Conservation (phyloP, 2,329 filamentous ascomycete genomes). For the Paraconiothyrium sp. region DNA sequence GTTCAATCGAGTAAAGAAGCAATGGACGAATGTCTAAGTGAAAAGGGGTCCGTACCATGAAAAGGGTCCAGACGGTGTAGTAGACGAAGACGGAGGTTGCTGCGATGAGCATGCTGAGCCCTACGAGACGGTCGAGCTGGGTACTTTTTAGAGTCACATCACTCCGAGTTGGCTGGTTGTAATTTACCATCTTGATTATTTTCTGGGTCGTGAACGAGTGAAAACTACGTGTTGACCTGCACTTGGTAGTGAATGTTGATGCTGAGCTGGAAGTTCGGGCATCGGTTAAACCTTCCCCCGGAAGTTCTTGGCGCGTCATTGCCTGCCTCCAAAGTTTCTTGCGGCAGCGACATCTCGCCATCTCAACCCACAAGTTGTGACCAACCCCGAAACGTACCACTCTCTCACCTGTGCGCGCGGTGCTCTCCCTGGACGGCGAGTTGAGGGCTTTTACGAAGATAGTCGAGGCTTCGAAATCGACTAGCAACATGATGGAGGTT, state of each 20-base stretch:
- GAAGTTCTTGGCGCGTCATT: slow-evolving; percentile 16
- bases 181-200: slow-evolving; percentile 41
- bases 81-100: slow-evolving; percentile 82
- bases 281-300: slow-evolving; percentile 16
- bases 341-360: slow-evolving; percentile 23
- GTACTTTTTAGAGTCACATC: slow-evolving; percentile 16
- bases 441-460: background rate
- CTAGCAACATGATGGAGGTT: slow-evolving; percentile 42
- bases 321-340: slow-evolving; percentile 38
- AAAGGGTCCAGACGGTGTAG: slow-evolving; percentile 96
- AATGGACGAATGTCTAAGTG: background rate
- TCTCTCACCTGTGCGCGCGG: background rate
- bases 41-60: slow-evolving; percentile 76
- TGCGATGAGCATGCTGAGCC: slow-evolving; percentile 78
- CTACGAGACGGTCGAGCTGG: slow-evolving; percentile 89
- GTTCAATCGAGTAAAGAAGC: background rate
- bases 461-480: background rate
- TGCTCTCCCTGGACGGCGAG: background rate
- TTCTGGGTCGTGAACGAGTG: slow-evolving; percentile 28
- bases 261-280: slow-evolving; percentile 25
- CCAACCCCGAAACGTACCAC: background rate
- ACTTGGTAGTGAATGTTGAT: slow-evolving; percentile 23
- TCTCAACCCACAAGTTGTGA: slow-evolving; percentile 13
- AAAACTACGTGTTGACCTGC: slow-evolving; percentile 22
- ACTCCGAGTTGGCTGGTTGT: background rate